phyloP scores from a whole-genome alignment of 768 basidiomycete species.

The Sutorius australiensis region DNA sequence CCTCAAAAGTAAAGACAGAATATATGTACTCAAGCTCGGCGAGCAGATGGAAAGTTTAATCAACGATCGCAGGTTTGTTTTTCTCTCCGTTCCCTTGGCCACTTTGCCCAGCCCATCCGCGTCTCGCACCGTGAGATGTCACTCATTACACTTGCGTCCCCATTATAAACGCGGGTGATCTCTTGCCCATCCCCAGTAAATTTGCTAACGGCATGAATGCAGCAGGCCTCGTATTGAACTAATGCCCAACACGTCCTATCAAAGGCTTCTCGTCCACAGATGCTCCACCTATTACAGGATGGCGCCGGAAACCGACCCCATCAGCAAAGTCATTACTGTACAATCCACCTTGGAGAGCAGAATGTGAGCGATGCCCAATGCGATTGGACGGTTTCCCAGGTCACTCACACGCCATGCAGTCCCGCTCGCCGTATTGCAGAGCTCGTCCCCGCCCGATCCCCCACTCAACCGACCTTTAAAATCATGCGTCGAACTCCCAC shows the following conservation, averaged over 20 bases:
- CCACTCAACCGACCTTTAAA: constrained; percentile 75
- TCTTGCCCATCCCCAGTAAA: neutral
- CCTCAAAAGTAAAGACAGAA: constrained; percentile 80
- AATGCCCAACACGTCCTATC: constrained; percentile 71
- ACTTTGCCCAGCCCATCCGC: neutral
- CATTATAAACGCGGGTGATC: neutral
- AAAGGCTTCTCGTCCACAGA: constrained; percentile 80
- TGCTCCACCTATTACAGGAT: constrained; percentile 80
- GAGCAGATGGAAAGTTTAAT: constrained; percentile 82
- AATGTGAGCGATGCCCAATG: constrained; percentile 52
- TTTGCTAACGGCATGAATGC: constrained; percentile 25
- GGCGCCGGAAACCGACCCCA: constrained; percentile 61
- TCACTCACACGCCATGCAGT: constrained; percentile 37
- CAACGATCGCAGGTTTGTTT: constrained; percentile 63
- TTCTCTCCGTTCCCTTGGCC: neutral
- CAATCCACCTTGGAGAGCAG: constrained; percentile 58
- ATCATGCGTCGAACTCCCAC: constrained; percentile 71
- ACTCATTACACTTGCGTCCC: neutral
- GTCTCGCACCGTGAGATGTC: constrained; percentile 6
- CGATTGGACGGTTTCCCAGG: neutral
- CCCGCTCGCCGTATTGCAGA: constrained; percentile 69
- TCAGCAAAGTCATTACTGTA: constrained; percentile 62
- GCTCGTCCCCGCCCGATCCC: constrained; percentile 70
- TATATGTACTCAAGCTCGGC: constrained; percentile 85
- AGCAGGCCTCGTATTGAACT: constrained; percentile 61